Conservation (phyloP, 176 grass and related monocot genomes). For the Oryza australiensis region DNA sequence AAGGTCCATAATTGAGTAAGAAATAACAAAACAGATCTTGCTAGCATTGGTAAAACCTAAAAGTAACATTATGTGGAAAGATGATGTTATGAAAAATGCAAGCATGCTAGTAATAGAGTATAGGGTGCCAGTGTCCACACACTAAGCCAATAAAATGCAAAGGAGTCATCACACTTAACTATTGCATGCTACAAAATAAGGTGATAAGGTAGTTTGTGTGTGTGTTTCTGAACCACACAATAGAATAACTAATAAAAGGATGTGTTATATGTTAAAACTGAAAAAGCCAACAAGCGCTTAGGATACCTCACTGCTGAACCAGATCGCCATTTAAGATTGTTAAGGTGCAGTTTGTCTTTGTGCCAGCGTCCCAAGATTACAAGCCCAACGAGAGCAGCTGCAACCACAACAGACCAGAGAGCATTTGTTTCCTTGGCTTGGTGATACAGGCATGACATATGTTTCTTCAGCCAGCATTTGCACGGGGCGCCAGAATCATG, state of each 20-base stretch:
- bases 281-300: neutral
- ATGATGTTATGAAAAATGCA: conserved; percentile 5
- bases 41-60: neutral
- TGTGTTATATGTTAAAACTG: neutral
- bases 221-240: neutral
- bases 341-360: conserved; percentile 66
- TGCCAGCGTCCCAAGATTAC: conserved; percentile 87
- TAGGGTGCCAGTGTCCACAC: neutral
- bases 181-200: neutral
- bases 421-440: conserved; percentile 75
- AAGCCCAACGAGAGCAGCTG: conserved; percentile 75
- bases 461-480: conserved; percentile 74
- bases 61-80: neutral
- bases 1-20: neutral
- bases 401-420: conserved; percentile 86
- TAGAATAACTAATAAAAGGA: neutral
- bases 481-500: conserved; percentile 28
- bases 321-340: conserved; percentile 57
- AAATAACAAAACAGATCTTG: conserved; percentile 7
- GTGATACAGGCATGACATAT: conserved; percentile 64
- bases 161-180: neutral
- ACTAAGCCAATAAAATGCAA: neutral
- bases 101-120: neutral
- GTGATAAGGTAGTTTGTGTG: neutral
- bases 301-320: conserved; percentile 56